These are phyloP conservation scores for Scheffersomyces quercinus DNA, from an alignment of 1,139 yeast species.

Conservation along the genomic window DNA sequence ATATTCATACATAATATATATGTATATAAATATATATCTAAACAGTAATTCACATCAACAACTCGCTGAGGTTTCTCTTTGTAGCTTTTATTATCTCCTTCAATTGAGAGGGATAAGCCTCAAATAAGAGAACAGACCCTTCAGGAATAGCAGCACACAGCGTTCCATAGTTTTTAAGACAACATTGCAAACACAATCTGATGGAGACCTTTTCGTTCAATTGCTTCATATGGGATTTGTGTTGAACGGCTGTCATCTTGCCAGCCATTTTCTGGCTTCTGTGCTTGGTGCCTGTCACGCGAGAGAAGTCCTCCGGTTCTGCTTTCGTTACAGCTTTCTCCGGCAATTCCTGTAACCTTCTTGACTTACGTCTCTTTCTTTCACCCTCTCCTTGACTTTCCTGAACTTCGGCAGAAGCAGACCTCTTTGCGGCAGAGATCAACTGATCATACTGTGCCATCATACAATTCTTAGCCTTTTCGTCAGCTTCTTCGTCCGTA, in stretches of 20 bases:
- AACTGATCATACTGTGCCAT: constrained; percentile 7
- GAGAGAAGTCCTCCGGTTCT: background rate
- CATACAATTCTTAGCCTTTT: background rate
- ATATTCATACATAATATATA: background rate
- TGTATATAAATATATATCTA: background rate
- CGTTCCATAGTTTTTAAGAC: constrained; percentile 11
- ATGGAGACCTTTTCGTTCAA: constrained; percentile 25
- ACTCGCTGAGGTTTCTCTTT: constrained; percentile 5
- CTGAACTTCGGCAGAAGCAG: constrained; percentile 5
- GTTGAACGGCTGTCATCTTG: constrained; percentile 16
- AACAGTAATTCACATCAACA: constrained; percentile 1
- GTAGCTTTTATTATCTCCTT: constrained; percentile 14
- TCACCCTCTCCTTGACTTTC: constrained; percentile 3
- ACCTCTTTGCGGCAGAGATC: constrained; percentile 9
- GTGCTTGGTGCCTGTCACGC: background rate
- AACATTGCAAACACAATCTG: constrained; percentile 22
- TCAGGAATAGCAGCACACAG: constrained; percentile 18
- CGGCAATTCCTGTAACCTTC: constrained; percentile 1
- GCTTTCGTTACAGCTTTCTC: background rate
- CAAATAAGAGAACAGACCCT: constrained; percentile 23
- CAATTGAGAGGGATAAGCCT: constrained; percentile 20
- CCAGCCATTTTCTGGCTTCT: constrained; percentile 2
- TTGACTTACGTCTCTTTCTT: background rate
- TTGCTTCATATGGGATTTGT: constrained; percentile 16
- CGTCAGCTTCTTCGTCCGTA: background rate